Evolutionary conservation across 257 asterid genomes (phyloP).

Genomic region (Solanum microdontum): DNA sequence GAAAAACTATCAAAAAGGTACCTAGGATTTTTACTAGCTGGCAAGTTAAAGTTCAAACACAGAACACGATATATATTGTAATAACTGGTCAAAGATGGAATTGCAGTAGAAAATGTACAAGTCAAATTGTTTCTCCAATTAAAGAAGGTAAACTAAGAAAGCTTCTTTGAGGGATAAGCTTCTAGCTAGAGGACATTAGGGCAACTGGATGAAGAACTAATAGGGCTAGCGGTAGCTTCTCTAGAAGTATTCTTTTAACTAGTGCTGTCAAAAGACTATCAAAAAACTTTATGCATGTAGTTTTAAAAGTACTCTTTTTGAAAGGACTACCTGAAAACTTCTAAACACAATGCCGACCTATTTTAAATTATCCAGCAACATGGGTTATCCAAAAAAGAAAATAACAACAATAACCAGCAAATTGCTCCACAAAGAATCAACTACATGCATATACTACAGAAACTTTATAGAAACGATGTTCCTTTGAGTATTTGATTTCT

Average conservation of each 20-base stretch:
- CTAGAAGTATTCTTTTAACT: not conserved
- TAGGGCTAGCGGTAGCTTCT: not conserved
- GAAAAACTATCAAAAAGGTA: not conserved
- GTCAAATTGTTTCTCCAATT: not conserved
- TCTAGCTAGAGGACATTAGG: not conserved
- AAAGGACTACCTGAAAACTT: not conserved
- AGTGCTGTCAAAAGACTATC: not conserved
- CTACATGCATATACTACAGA: not conserved
- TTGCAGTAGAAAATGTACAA: not conserved
- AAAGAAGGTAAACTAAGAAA: not conserved
- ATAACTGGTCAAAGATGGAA: not conserved
- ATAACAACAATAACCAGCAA: not conserved
- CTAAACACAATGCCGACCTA: not conserved
- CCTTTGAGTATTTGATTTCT: not conserved
- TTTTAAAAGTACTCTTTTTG: not conserved
- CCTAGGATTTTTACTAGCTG: not conserved
- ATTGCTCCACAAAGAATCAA: not conserved
- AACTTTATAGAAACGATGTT: not conserved
- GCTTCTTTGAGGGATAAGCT: not conserved
- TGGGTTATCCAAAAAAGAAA: not conserved
- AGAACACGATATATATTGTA: not conserved
- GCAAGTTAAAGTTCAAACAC: not conserved
- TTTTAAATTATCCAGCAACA: not conserved
- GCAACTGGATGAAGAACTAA: not conserved
- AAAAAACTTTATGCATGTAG: not conserved